These are phyloP conservation scores for Pisolithus orientalis DNA, from an alignment of 768 basidiomycete species.

Conservation along the genomic window DNA sequence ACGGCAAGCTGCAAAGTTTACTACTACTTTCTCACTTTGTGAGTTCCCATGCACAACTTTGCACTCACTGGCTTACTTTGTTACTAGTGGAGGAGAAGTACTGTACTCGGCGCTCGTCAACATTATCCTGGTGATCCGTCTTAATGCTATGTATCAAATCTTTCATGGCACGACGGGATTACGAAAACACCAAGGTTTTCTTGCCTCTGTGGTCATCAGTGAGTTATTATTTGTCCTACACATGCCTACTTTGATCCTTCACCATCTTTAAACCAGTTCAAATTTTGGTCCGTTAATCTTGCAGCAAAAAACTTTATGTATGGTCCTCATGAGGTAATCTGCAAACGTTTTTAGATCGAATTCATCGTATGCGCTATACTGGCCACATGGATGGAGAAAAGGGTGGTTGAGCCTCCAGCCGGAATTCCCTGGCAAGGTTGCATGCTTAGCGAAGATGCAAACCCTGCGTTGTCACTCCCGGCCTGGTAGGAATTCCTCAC, in stretches of 20 bases:
- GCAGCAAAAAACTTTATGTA: not conserved
- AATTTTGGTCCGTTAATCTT: not conserved
- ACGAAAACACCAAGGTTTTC: not conserved
- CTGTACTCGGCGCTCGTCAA: constrained; percentile 16
- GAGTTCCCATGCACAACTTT: not conserved
- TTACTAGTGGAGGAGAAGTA: constrained; percentile 12
- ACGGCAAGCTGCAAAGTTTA: constrained; percentile 15
- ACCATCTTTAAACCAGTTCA: constrained; percentile 7
- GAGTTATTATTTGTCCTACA: not conserved
- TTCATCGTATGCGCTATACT: constrained; percentile 8
- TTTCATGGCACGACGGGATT: not conserved
- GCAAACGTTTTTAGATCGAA: constrained; percentile 6
- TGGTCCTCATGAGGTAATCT: no score
- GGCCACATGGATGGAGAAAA: constrained; percentile 8
- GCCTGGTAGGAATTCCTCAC: constrained; percentile 12
- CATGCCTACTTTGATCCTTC: not conserved
- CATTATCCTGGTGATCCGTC: constrained; percentile 13
- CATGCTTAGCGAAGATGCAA: constrained; percentile 3
- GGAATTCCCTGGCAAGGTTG: constrained; percentile 12
- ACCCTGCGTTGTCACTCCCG: constrained; percentile 12
- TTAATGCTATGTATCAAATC: constrained; percentile 5
- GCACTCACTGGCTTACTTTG: not conserved
- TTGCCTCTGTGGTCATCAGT: constrained; percentile 15
- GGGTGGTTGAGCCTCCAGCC: constrained; percentile 11
- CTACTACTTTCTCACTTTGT: constrained; percentile 18